A percentile compares a stretch with the other conserved stretches of the same genome.
Evolutionary conservation across 805 yeast genomes (phyloP).

Genomic region (Barnettozyma wickerhamii): DNA sequence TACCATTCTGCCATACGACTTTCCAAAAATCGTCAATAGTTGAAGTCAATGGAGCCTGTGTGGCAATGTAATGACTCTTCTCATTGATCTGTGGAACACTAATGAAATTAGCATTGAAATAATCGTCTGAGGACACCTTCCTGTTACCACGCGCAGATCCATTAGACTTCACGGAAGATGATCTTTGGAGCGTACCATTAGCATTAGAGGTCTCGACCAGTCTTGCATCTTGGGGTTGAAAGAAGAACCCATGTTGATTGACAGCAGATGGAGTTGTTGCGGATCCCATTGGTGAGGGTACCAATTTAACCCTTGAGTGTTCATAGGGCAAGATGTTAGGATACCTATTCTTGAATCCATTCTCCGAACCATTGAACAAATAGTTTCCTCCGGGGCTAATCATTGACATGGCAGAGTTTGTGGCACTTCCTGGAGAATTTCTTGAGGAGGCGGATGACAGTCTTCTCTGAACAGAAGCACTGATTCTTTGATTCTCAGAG

Average conservation of each 20-base stretch:
- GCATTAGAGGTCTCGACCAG: not conserved
- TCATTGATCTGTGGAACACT: slow-evolving; percentile 34
- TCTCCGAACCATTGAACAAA: slow-evolving; percentile 46
- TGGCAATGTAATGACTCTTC: slow-evolving; percentile 59
- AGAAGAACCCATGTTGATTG: slow-evolving; percentile 1
- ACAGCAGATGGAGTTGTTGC: slow-evolving; percentile 9
- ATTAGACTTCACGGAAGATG: not conserved
- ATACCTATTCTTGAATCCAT: slow-evolving; percentile 72
- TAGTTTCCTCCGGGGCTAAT: slow-evolving; percentile 13
- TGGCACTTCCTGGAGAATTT: slow-evolving; percentile 11
- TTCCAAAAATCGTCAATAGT: slow-evolving; percentile 92
- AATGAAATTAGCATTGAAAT: slow-evolving; percentile 63
- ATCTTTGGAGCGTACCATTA: not conserved
- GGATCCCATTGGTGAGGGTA: slow-evolving; percentile 28
- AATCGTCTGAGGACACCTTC: slow-evolving; percentile 12
- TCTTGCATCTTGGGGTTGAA: slow-evolving; percentile 1
- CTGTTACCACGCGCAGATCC: slow-evolving; percentile 1
- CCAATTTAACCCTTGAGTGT: slow-evolving; percentile 35
- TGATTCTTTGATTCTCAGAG: slow-evolving; percentile 29
- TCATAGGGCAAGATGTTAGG: slow-evolving; percentile 78
- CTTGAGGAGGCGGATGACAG: slow-evolving; percentile 8
- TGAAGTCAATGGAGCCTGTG: slow-evolving; percentile 81
- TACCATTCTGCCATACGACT: slow-evolving; percentile 59
- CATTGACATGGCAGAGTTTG: not conserved
- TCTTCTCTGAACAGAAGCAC: slow-evolving; percentile 15